phyloP scores from a whole-genome alignment of 2,329 filamentous ascomycete species.

The Fusarium sp. region DNA sequence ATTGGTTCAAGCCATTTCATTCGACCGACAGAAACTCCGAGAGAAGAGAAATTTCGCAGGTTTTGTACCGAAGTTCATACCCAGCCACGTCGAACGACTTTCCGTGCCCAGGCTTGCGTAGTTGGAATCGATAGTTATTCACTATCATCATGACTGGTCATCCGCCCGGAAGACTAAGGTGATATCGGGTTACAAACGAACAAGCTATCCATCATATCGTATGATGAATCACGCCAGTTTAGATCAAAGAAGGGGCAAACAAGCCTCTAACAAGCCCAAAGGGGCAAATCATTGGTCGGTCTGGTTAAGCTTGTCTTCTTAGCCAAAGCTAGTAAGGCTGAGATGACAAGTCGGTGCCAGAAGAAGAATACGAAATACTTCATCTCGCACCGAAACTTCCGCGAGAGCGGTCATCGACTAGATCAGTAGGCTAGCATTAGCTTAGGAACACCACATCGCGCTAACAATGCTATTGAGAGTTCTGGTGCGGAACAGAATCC shows the following conservation, averaged over 20 bases:
- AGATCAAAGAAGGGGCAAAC: slow-evolving; percentile 32
- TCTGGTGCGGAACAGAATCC: slow-evolving; percentile 9
- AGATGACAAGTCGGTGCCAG: slow-evolving; percentile 37
- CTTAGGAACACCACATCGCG: not conserved
- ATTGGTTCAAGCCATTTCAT: not conserved
- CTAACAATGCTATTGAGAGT: slow-evolving; percentile 3
- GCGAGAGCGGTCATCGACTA: not conserved
- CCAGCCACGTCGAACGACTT: not conserved
- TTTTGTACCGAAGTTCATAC: not conserved
- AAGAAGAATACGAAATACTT: slow-evolving; percentile 26
- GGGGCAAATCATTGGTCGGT: slow-evolving; percentile 1
- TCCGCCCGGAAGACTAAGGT: slow-evolving; percentile 9
- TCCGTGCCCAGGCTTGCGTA: slow-evolving; percentile 2
- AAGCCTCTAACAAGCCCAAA: slow-evolving; percentile 14
- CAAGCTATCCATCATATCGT: slow-evolving; percentile 37
- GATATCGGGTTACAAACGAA: not conserved
- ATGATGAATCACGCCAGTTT: slow-evolving; percentile 44
- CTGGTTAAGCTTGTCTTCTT: slow-evolving; percentile 10
- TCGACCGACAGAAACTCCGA: not conserved
- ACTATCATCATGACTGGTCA: slow-evolving; percentile 26
- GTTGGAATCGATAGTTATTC: slow-evolving; percentile 22
- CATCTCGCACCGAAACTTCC: slow-evolving; percentile 26
- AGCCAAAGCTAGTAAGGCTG: slow-evolving; percentile 43
- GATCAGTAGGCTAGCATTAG: slow-evolving; percentile 3
- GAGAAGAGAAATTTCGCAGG: not conserved